A percentile compares a stretch with the other conserved stretches of the same genome.
Conservation (phyloP, 495 filamentous ascomycete genomes). For the Xylaria castorea region DNA sequence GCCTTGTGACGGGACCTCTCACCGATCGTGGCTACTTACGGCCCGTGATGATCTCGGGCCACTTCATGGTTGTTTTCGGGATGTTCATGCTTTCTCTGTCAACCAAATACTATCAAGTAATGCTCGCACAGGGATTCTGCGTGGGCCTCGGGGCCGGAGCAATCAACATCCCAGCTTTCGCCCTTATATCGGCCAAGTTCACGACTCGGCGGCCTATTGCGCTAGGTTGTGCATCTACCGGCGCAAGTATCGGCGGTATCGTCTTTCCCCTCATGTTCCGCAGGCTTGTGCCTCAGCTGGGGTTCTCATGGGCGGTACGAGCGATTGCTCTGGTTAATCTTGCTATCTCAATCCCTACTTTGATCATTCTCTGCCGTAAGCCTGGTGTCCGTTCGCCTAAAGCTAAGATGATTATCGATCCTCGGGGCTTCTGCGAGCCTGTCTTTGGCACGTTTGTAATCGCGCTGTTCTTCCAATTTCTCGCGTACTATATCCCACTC, state of each 20-base stretch:
- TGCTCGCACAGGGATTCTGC: conserved; percentile 10
- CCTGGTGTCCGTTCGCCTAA: background rate
- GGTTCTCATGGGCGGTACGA: background rate
- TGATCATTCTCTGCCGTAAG: background rate
- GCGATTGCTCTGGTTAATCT: background rate
- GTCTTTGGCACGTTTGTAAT: background rate
- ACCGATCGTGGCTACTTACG: conserved; percentile 1
- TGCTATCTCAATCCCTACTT: background rate
- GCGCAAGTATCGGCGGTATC: conserved; percentile 64
- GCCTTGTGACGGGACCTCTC: background rate
- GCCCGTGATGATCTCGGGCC: background rate
- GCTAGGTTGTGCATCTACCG: conserved; percentile 41
- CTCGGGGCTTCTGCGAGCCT: background rate
- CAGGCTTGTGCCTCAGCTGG: conserved; percentile 56
- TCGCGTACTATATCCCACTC: background rate
- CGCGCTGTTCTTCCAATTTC: background rate
- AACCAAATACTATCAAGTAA: conserved; percentile 4
- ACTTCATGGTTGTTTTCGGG: background rate
- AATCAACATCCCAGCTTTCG: background rate
- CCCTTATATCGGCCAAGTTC: background rate
- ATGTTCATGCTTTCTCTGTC: background rate
- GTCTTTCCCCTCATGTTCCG: conserved; percentile 68
- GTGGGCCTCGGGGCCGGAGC: background rate
- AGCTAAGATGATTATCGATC: background rate
- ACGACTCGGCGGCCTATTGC: background rate